Base-by-base conservation (phyloP, 2,329 filamentous ascomycete species). In the Bipolaris cookei region DNA sequence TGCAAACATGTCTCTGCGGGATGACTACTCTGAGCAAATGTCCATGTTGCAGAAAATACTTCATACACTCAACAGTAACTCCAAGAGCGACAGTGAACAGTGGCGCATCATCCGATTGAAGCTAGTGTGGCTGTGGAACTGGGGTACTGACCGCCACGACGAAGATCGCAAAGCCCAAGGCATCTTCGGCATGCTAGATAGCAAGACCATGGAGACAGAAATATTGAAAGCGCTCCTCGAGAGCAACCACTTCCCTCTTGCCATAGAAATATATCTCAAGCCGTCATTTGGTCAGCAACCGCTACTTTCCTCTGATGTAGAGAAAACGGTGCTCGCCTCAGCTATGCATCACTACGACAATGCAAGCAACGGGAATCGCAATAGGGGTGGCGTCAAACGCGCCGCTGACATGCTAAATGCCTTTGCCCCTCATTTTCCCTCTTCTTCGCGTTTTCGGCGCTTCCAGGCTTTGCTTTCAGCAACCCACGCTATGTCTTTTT, bases 351-450 rank as follows among this genome's bases (percentile, higher is more conserved):
- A 88, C 3, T 95, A 92, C 69, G 91, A 95, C 68, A 91, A 91
- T 69, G 90, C 91, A 3, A 90, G 89, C 20, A 95, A 95, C 67
- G 89, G 90, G 0, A 92, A 94, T 66, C 86, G 86, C 53, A 90
- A 85, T 1, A 83, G 90, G 63, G 91, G 91, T 14, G 89, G 89
- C 0, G 82, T 95, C 67, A 91, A 91, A 76, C 91, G 87, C 73
- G 91, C 90, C 43, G 83, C 89, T 63, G 73, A 76, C 54, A 74
- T 74, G 5, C 80, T 92, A 38, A 81, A 84, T 37, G 81, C 88
- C 1, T 90, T 92, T 64, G 84, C 85, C 3, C 74, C 79, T 21
- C 83, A 85, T 6, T 82, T 91, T 45, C 70, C 77, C 0, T 77
- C 78, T 20, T 84, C 85, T 1, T 72, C 80, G 0, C 79, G 82